Evolutionary conservation across 768 basidiomycete genomes (phyloP).

Genomic region (Suillus lakei): DNA sequence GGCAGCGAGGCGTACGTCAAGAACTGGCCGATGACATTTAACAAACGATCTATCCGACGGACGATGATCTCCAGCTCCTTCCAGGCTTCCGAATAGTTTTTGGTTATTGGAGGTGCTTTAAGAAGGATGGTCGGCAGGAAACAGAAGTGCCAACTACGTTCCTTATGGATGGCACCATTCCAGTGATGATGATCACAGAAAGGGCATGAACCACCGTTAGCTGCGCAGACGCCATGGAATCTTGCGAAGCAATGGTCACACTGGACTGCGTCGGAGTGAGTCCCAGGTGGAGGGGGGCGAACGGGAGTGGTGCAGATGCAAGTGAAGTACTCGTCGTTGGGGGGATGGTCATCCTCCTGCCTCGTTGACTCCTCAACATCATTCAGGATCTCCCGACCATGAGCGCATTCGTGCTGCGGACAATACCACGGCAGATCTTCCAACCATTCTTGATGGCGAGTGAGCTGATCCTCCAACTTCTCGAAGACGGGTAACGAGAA

Average conservation of each 20-base stretch:
- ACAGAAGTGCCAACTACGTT: conserved; percentile 84
- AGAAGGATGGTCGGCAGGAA: conserved; percentile 73
- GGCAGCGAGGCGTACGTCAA: conserved; percentile 71
- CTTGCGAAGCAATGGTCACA: conserved; percentile 89
- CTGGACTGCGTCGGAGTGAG: conserved; percentile 82
- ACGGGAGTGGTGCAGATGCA: conserved; percentile 83
- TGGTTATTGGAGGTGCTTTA: conserved; percentile 78
- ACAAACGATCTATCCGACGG: conserved; percentile 77
- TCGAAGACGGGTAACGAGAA: conserved; percentile 78
- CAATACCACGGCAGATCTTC: conserved; percentile 82
- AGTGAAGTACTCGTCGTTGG: conserved; percentile 80
- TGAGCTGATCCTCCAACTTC: conserved; percentile 70
- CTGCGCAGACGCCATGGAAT: conserved; percentile 85
- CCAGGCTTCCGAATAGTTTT: conserved; percentile 80
- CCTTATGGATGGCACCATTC: conserved; percentile 85
- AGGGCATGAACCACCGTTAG: conserved; percentile 88
- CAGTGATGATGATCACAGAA: conserved; percentile 93
- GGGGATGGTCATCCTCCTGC: conserved; percentile 79
- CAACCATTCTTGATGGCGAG: conserved; percentile 71
- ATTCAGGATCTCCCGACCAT: conserved; percentile 67
- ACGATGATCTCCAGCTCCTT: conserved; percentile 81
- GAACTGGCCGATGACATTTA: conserved; percentile 79
- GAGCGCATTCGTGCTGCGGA: conserved; percentile 63
- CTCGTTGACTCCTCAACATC: conserved; percentile 79
- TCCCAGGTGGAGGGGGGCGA: conserved; percentile 76